Evolutionary conservation across 2,329 filamentous ascomycete species (phyloP).

Genomic region (Colletotrichum magnum): DNA sequence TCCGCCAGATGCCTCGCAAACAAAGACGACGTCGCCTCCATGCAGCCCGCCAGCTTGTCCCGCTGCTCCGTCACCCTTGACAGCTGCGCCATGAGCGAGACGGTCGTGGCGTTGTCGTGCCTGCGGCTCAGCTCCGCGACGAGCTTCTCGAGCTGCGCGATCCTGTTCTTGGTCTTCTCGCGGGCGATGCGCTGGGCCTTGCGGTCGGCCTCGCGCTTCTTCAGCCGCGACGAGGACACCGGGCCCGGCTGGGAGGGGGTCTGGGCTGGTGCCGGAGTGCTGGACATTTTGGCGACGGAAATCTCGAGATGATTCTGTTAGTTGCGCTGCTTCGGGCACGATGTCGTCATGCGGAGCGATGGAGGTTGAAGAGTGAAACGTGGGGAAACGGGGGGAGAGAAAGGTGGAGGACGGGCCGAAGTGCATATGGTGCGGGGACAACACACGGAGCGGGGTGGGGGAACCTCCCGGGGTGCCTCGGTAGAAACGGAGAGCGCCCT

Average conservation of each 20-base stretch:
- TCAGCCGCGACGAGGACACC: constrained; percentile 36
- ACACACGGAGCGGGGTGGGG: constrained; percentile 1
- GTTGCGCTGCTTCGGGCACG: background rate
- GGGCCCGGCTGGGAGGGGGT: constrained; percentile 3
- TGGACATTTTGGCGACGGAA: background rate
- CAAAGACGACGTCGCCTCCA: background rate
- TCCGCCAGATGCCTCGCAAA: constrained; percentile 1
- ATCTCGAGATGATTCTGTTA: background rate
- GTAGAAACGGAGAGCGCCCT: background rate
- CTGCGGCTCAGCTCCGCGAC: constrained; percentile 45
- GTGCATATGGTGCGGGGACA: constrained; percentile 16
- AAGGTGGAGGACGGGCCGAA: background rate
- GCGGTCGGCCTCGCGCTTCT: constrained; percentile 50
- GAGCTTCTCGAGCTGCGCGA: constrained; percentile 47
- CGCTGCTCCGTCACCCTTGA: constrained; percentile 45
- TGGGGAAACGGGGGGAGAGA: background rate
- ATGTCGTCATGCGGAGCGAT: background rate
- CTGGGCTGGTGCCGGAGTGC: constrained; percentile 6
- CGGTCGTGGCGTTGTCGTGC: constrained; percentile 44
- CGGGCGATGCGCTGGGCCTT: constrained; percentile 49
- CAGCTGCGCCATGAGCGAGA: constrained; percentile 45
- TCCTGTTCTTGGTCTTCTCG: constrained; percentile 49
- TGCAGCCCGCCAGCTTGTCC: constrained; percentile 25
- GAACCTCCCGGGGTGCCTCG: constrained; percentile 2
- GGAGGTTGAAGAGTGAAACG: background rate